Evolutionary conservation across 176 grass and related monocot species (phyloP).

Genomic region (Aegilops longissima): DNA sequence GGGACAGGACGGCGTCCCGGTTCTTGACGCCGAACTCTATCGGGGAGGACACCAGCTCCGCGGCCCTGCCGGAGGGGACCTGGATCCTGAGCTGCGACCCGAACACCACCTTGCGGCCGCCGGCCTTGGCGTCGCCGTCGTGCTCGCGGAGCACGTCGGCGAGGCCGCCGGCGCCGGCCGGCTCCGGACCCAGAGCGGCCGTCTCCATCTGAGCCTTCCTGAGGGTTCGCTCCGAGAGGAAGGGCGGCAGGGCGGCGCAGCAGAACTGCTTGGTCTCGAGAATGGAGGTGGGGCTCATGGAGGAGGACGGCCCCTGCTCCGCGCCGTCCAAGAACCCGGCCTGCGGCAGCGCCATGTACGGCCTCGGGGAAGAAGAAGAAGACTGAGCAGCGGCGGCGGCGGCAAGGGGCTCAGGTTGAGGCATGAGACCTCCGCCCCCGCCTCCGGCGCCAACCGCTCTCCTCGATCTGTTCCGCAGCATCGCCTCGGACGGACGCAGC

Average conservation of each 20-base stretch:
- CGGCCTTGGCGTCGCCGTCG: slow-evolving; percentile 29
- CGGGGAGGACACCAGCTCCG: slow-evolving; percentile 51
- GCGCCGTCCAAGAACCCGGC: slow-evolving; percentile 49
- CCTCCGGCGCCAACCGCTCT: slow-evolving; percentile 28
- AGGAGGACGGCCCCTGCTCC: slow-evolving; percentile 29
- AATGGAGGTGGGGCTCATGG: slow-evolving; percentile 91
- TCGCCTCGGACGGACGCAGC: slow-evolving; percentile 2
- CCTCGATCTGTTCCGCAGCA: slow-evolving; percentile 68
- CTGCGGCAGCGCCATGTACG: slow-evolving; percentile 58
- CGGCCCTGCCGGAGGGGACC: slow-evolving; percentile 49
- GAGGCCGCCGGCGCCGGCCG: slow-evolving; percentile 59
- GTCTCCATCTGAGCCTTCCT: slow-evolving; percentile 33
- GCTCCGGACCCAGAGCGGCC: background rate
- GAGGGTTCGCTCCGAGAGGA: slow-evolving; percentile 53
- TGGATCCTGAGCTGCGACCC: slow-evolving; percentile 86
- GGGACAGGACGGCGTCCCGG: slow-evolving; percentile 63
- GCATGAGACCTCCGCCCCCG: slow-evolving; percentile 31
- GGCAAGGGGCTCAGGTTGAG: slow-evolving; percentile 35
- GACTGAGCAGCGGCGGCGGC: slow-evolving; percentile 26
- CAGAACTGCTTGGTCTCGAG: slow-evolving; percentile 74
- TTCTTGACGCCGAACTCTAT: slow-evolving; percentile 96
- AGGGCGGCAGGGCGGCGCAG: slow-evolving; percentile 43
- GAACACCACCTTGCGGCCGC: slow-evolving; percentile 63
- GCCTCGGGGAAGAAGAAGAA: slow-evolving; percentile 49
- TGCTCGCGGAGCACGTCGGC: slow-evolving; percentile 69